Evolutionary conservation across 148 eudicot species (phyloP), one percentile per base, ranked within the genome.

Genomic region (Mesembryanthemum crystallinum): DNA sequence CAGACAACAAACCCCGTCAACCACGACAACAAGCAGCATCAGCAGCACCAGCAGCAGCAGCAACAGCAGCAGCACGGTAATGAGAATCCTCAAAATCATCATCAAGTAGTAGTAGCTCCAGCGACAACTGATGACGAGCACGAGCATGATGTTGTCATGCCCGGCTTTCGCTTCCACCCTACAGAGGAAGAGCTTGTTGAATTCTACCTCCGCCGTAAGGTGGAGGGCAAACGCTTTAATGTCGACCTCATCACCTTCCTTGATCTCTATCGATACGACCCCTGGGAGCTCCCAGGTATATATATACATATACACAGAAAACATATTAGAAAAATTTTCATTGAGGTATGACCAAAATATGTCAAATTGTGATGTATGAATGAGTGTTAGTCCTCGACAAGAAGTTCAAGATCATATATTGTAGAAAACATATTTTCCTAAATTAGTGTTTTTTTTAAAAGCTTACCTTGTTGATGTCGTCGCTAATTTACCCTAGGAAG

Each of bases 181-280:
- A 93, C 98, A 0, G 98, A 93, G 70, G 98, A 93, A 78, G 98
- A 93, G 73, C 90, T 93, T 20, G 83, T 93, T 1, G 98, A 93
- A 73, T 93, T 93, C 83, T 93, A 93, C 90, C 98, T 93, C 85
- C 93, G 98, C 66, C 96, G 97, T 82, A 93, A 91, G 90, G 92
- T 93, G 1, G 96, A 93, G 83, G 98, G 98, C 83, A 93, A 93
- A 76, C 84, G 86, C 23, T 93, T 93, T 84, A 91, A 88, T 69
- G 96, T 91, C 33, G 96, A 93, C 11, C 92, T 93, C 83, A 91
- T 93, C 85, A 91, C 98, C 86, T 93, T 88, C 62, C 88, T 93
- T 12, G 98, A 91, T 83, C 98, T 93, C 62, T 93, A 89, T 71
- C 94, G 98, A 69, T 91, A 93, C 20, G 98, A 93, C 84, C 98